A percentile compares a stretch with the other conserved stretches of the same genome.
Evolutionary conservation across 108 stramenopile species (phyloP).

Genomic region (Poteriospumella lacustris): DNA sequence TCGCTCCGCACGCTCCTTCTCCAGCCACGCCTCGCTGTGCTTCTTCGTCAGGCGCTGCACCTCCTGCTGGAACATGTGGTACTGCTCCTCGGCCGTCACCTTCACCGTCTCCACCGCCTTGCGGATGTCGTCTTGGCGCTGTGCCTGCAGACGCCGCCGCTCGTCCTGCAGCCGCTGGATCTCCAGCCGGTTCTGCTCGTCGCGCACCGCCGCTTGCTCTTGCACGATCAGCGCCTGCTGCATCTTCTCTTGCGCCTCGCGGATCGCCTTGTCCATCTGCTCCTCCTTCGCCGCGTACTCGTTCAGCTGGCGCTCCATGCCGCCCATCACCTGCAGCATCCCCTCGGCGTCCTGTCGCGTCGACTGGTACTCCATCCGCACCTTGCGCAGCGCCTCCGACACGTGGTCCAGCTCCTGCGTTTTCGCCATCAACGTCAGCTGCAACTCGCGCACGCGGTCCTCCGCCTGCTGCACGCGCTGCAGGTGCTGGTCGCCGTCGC

Average conservation of each 20-base stretch:
- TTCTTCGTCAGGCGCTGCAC: too few relatives aligned
- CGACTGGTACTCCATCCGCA: conserved; percentile 15
- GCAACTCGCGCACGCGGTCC: conserved; percentile 17
- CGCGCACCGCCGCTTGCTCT: conserved; percentile 10
- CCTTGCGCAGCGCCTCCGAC: not conserved
- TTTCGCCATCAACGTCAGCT: not conserved
- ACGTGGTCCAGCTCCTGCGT: not conserved
- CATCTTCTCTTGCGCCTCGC: not conserved
- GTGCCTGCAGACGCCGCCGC: too few relatives aligned
- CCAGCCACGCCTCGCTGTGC: too few relatives aligned
- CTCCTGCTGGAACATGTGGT: too few relatives aligned
- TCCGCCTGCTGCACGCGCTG: not conserved
- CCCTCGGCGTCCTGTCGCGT: conserved; percentile 30
- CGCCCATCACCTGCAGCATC: conserved; percentile 17
- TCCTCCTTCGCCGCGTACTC: conserved; percentile 10
- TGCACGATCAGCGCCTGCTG: not conserved
- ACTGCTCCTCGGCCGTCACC: too few relatives aligned
- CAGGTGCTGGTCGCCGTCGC: not conserved
- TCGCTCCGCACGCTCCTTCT: too few relatives aligned
- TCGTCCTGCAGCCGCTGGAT: conserved; percentile 18
- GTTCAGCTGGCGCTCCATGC: conserved; percentile 18
- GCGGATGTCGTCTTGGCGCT: too few relatives aligned
- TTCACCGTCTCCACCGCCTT: too few relatives aligned
- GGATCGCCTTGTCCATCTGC: not conserved
- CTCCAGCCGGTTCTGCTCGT: conserved; percentile 17